Percentiles rank a stretch among this genome's conserved stretches.
Conservation (phyloP, 2,329 filamentous ascomycete species). For the Hypoxylon sp. region DNA sequence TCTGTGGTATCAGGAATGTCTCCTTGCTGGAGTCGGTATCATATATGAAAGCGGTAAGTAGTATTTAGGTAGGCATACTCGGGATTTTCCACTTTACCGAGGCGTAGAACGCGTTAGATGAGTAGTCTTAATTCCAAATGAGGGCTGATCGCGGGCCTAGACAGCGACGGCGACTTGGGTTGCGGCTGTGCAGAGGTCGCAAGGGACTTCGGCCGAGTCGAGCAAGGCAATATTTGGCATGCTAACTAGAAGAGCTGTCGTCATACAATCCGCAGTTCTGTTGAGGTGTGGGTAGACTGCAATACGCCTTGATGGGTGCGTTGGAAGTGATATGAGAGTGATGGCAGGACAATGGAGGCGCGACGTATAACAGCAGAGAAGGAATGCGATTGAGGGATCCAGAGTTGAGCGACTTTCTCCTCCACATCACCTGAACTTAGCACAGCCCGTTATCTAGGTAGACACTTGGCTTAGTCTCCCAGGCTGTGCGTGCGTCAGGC, state of each 20-base stretch:
- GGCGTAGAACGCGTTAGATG: neutral
- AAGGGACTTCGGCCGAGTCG: neutral
- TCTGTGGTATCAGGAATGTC: neutral
- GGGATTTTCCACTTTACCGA: neutral
- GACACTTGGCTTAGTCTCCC: conserved; percentile 19
- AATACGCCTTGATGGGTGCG: neutral
- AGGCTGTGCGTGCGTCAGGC: conserved; percentile 20
- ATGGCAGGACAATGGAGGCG: neutral
- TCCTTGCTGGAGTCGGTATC: conserved; percentile 19
- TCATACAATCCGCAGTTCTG: conserved; percentile 10
- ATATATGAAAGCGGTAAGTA: conserved; percentile 12
- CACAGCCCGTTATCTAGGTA: conserved; percentile 21
- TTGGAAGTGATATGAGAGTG: neutral
- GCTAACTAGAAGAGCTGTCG: conserved; percentile 9
- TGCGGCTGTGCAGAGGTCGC: conserved; percentile 1
- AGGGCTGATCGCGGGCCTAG: neutral
- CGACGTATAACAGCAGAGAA: neutral
- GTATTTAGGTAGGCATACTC: neutral
- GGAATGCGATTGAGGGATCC: neutral
- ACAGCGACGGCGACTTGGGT: neutral
- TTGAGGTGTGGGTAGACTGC: neutral
- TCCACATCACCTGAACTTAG: neutral
- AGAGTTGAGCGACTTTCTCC: neutral
- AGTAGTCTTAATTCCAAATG: neutral
- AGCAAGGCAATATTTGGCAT: neutral